Base-by-base conservation (phyloP, 208 protist genomes). In the Leishmania braziliensis region DNA sequence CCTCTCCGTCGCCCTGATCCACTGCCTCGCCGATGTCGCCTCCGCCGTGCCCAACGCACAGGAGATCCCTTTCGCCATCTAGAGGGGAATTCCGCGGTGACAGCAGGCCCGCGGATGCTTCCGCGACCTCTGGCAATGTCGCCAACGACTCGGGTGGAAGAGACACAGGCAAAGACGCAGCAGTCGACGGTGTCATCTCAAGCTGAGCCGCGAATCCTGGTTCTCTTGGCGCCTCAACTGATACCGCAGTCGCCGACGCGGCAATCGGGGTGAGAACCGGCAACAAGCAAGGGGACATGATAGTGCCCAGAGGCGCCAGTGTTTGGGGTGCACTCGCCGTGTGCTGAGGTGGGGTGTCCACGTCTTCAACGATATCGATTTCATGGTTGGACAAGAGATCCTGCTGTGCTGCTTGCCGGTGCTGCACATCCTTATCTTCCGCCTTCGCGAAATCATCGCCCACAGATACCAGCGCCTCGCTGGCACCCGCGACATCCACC, bases 341-440 rank as follows among this genome's bases (percentile, higher is more conserved):
- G 58, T 56, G 50, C 46, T 62, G 73, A 10, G 80, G 75, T 18
- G 80, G 69, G 8, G 80, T 46, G 65, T 80, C 80, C 6, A 43
- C 53, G 36, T 80, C 75, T 48, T 54, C 58, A 10, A 16, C 48
- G 43, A 80, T 62, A 51, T 72, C 66, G 18, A 73, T 77, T 6
- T 53, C 75, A 51, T 77, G 66, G 0, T 18, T 12, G 33, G 56
- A 77, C 18, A 80, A 63, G 29, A 84, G 56, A 29, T 70, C 75
- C 48, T 76, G 75, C 68, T 71, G 75, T 26, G 78, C 54, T 33
- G 26, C 6, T 20, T 33, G 73, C 50, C 76, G 23, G 54, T 48
- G 16, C 33, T 29, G 60, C 46, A 54, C 69, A 9, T 73, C 20
- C 66, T 71, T n/a, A 5, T n/a, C 54, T 56, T 26, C 29, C 46